Conservation (phyloP, 768 basidiomycete species). For the Phanerochaete carnosa region DNA sequence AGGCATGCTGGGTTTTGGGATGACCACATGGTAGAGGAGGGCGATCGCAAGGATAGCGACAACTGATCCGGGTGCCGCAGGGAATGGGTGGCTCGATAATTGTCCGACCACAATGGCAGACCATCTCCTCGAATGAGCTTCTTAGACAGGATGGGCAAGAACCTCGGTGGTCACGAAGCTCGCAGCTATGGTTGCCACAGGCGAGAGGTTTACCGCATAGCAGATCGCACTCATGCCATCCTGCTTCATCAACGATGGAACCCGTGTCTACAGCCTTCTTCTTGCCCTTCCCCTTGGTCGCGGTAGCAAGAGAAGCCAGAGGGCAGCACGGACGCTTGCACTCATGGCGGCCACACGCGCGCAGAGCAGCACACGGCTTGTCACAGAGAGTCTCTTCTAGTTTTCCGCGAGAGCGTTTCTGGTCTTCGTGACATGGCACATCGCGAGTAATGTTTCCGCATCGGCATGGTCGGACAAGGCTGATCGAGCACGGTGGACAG, state of each 20-base stretch:
- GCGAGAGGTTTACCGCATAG: conserved; percentile 68
- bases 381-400: conserved; percentile 73
- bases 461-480: conserved; percentile 75
- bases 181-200: conserved; percentile 81
- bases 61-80: conserved; percentile 79
- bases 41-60: conserved; percentile 75
- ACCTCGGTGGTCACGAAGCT: conserved; percentile 77
- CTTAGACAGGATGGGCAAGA: conserved; percentile 79
- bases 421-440: conserved; percentile 49
- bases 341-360: conserved; percentile 84
- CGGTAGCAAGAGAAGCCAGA: conserved; percentile 57
- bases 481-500: conserved; percentile 77
- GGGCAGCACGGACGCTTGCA: conserved; percentile 89
- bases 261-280: conserved; percentile 34
- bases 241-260: conserved; percentile 43
- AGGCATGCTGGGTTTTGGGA: conserved; percentile 68
- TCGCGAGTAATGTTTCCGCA: conserved; percentile 71
- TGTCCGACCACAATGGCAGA: conserved; percentile 85
- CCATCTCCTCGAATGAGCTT: conserved; percentile 89
- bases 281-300: conserved; percentile 59
- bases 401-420: conserved; percentile 28
- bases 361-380: conserved; percentile 69
- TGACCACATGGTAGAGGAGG: conserved; percentile 81
- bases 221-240: conserved; percentile 82
- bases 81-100: conserved; percentile 85